Percentiles rank a stretch among this genome's conserved stretches.
phyloP scores from a whole-genome alignment of 768 basidiomycete genomes.

The Pluteus cervinus region DNA sequence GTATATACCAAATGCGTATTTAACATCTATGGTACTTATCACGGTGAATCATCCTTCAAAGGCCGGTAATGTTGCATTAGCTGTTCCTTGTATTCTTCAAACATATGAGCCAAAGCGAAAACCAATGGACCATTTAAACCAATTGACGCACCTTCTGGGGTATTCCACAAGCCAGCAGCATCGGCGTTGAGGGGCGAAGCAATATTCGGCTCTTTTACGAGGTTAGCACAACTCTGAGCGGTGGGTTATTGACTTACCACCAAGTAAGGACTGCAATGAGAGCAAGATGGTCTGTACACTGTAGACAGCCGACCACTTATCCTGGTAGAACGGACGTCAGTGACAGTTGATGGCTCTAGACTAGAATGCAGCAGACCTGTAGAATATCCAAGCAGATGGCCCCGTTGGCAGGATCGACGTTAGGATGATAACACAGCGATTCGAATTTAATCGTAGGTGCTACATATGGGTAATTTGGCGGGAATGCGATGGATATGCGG shows the following conservation, averaged over 20 bases:
- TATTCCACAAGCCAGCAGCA: slow-evolving; percentile 76
- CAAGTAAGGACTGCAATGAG: slow-evolving; percentile 82
- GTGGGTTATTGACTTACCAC: slow-evolving; percentile 47
- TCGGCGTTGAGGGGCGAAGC: slow-evolving; percentile 86
- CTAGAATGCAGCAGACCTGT: slow-evolving; percentile 42
- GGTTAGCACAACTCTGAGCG: slow-evolving; percentile 3
- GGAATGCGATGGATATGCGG: slow-evolving; percentile 81
- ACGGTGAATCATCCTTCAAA: not conserved
- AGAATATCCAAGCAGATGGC: slow-evolving; percentile 86
- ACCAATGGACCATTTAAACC: no score
- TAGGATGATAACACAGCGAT: slow-evolving; percentile 87
- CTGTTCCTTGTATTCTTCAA: slow-evolving; percentile 4
- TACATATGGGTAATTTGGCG: slow-evolving; percentile 83
- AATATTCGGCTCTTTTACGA: slow-evolving; percentile 77
- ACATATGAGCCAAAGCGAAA: no score
- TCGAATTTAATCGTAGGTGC: slow-evolving; percentile 84
- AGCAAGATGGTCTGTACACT: slow-evolving; percentile 87
- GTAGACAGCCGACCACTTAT: slow-evolving; percentile 93
- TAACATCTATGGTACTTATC: no score
- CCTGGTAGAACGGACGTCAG: slow-evolving; percentile 34
- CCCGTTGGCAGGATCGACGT: slow-evolving; percentile 74
- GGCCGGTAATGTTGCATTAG: slow-evolving; percentile 5
- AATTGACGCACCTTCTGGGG: slow-evolving; percentile 48
- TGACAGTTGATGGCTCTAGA: not conserved
- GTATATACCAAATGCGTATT: no score